These are phyloP conservation scores for Tolypocladium endophyticum DNA, from an alignment of 2,329 filamentous ascomycete genomes.

Conservation along the genomic window DNA sequence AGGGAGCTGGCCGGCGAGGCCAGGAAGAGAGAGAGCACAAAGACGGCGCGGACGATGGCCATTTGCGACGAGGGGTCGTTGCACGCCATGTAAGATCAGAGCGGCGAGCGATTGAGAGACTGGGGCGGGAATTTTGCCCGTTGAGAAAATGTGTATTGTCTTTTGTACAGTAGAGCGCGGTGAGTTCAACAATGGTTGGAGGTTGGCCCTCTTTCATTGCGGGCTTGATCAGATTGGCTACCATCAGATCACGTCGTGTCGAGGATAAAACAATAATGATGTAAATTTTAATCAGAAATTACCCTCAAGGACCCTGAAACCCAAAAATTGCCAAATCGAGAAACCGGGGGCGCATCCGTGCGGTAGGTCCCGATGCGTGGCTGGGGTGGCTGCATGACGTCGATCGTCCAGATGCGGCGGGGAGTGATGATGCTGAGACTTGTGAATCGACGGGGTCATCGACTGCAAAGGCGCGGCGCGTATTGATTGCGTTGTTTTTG, in stretches of 20 bases:
- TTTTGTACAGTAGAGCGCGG: background rate
- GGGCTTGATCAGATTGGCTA: background rate
- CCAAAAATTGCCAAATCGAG: background rate
- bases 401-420: background rate
- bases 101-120: background rate
- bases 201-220: background rate
- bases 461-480: background rate
- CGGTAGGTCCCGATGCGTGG: background rate
- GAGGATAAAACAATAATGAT: background rate
- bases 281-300: background rate
- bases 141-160: background rate
- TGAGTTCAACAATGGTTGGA: background rate
- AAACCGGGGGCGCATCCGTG: background rate
- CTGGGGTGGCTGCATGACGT: background rate
- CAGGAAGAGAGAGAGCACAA: constrained; percentile 11
- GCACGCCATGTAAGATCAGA: background rate
- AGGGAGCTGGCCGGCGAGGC: constrained; percentile 26
- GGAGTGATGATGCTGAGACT: background rate
- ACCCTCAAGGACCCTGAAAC: background rate
- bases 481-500: background rate
- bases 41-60: constrained; percentile 14
- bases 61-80: constrained; percentile 9
- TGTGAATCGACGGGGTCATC: background rate
- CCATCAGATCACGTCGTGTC: too few species aligned
- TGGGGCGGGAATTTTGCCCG: background rate